Evolutionary conservation across 805 yeast genomes (phyloP), one percentile per base, ranked within the genome.

Genomic region (Yamadazyma insecticola): DNA sequence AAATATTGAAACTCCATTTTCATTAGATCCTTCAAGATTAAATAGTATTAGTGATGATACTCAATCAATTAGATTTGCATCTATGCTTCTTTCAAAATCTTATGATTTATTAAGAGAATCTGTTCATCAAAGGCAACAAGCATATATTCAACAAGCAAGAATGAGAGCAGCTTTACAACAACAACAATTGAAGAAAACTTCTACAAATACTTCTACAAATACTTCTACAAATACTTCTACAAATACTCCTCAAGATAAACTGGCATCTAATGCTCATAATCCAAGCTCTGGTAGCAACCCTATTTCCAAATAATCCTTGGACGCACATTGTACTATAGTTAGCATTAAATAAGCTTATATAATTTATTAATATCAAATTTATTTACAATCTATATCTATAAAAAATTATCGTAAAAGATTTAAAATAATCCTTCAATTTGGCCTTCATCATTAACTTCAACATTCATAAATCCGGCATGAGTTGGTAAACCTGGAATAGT

Each of bases 401-500:
- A n/a, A n/a, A n/a, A n/a, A n/a, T n/a, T n/a, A n/a, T n/a, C n/a
- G n/a, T n/a, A n/a, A n/a, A n/a, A n/a, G n/a, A 24, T 16, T 16
- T 16, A 31, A 21, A 25, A 31, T 17, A 29, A 26, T 13, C 37
- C 33, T 48, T 82, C 89, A 44, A 83, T 83, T 50, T 83, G 85
- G 35, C 89, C 90, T 41, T 81, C 74, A 24, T 78, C 86, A 50
- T 76, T 73, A 32, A 83, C 87, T 59, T 83, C 92, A 30, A 83
- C 87, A 47, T 83, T 81, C 90, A 83, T 83, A 62, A 78, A 83
- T 24, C 94, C 92, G 55, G 85, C 78, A 52, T 81, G 84, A 4
- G 94, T 83, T 36, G 92, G 85, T 54, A 83, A 70, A 38, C 94
- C 92, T 17, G 94, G 94, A 48, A 83, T 83, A 26, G 94, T 83